Conservation (phyloP, 805 yeast species). For the Tetrapisispora arboricola region DNA sequence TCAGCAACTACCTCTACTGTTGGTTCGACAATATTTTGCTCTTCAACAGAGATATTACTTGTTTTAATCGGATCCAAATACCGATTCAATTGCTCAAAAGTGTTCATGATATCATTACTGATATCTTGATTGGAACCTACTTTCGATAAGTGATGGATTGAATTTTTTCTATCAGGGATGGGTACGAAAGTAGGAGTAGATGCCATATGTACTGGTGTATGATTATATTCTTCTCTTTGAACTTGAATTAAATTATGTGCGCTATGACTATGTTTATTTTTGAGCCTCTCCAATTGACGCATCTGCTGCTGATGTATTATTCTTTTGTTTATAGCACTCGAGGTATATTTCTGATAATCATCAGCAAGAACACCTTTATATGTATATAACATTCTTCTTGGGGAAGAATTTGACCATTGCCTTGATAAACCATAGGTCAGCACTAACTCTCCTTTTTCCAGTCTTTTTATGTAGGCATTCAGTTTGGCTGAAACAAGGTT, state of each 20-base stretch:
- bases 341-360: slow-evolving; percentile 64
- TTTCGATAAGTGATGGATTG: not conserved
- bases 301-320: slow-evolving; percentile 3
- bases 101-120: slow-evolving; percentile 1
- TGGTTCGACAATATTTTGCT: not conserved
- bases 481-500: slow-evolving; percentile 73
- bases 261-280: not conserved
- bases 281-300: not conserved
- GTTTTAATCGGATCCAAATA: not conserved
- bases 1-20: not conserved
- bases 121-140: slow-evolving; percentile 1
- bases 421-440: slow-evolving; percentile 66
- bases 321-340: slow-evolving; percentile 2
- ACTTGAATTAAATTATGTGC: slow-evolving; percentile 1
- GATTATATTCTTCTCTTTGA: slow-evolving; percentile 1
- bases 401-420: slow-evolving; percentile 87
- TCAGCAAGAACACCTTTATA: slow-evolving; percentile 68
- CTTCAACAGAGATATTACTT: not conserved
- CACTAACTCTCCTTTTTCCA: slow-evolving; percentile 70
- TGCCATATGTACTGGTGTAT: slow-evolving; percentile 2
- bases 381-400: slow-evolving; percentile 80
- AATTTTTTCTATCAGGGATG: not conserved
- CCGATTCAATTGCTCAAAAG: not conserved
- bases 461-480: slow-evolving; percentile 79
- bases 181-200: slow-evolving; percentile 1